Conservation (phyloP, 2,329 filamentous ascomycete species). For the Aspergillus sp. region DNA sequence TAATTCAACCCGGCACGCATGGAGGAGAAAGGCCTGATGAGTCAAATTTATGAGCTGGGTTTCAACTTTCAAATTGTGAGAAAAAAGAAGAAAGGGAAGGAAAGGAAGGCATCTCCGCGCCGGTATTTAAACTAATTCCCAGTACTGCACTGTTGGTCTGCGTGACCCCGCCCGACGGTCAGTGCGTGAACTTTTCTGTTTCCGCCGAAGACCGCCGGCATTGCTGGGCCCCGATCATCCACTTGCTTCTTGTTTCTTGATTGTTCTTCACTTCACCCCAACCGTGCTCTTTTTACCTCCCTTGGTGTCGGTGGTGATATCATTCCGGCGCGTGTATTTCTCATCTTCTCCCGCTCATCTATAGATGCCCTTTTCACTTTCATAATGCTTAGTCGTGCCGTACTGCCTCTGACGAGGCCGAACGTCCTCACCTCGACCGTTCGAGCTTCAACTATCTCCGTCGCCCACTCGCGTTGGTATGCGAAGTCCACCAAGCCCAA, state of each 20-base stretch:
- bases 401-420: constrained; percentile 48
- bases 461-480: constrained; percentile 42
- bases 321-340: constrained; percentile 25
- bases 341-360: constrained; percentile 12
- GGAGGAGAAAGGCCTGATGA: constrained; percentile 46
- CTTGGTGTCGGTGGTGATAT: not conserved
- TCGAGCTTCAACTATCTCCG: constrained; percentile 36
- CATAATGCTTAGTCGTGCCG: constrained; percentile 49
- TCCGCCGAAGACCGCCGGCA: constrained; percentile 10
- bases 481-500: constrained; percentile 40
- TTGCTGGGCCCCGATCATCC: not conserved
- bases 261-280: not conserved
- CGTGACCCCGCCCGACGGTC: constrained; percentile 25
- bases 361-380: constrained; percentile 1
- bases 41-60: constrained; percentile 62
- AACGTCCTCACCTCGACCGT: constrained; percentile 40
- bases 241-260: not conserved
- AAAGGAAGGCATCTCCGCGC: constrained; percentile 23
- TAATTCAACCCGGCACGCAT: constrained; percentile 63
- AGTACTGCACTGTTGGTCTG: constrained; percentile 28
- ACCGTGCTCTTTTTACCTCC: not conserved
- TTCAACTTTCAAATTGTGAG: constrained; percentile 57
- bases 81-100: constrained; percentile 36
- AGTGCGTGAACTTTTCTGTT: constrained; percentile 36
- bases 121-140: constrained; percentile 18